Conservation (phyloP, 2,329 filamentous ascomycete genomes). For the Calycina herbarum region DNA sequence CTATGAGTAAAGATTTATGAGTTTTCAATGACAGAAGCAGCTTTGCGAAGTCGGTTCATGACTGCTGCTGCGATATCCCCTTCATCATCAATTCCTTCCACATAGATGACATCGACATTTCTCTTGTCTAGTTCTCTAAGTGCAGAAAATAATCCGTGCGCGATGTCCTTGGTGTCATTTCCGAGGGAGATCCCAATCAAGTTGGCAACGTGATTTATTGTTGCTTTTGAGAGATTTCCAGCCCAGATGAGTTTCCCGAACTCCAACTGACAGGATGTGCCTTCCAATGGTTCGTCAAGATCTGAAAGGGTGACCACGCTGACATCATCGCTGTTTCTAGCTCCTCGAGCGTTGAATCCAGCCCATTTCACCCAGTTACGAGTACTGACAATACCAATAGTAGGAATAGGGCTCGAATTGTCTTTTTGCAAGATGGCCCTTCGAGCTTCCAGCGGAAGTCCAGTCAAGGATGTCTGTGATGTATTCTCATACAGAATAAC, state of each 20-base stretch:
- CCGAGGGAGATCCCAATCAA: conserved; percentile 72
- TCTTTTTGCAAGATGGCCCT: neutral
- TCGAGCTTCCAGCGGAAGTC: conserved; percentile 16
- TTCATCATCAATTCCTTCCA: conserved; percentile 81
- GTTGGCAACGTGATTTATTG: conserved; percentile 22
- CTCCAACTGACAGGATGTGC: conserved; percentile 20
- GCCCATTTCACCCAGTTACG: conserved; percentile 39
- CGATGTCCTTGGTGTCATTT: conserved; percentile 68
- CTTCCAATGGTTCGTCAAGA: neutral
- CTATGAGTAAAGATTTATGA: neutral
- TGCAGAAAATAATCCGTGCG: conserved; percentile 83
- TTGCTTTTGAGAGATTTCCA: neutral
- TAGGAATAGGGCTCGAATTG: neutral
- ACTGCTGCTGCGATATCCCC: conserved; percentile 83
- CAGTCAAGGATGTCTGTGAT: conserved; percentile 30
- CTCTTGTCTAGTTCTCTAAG: conserved; percentile 80
- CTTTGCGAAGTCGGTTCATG: conserved; percentile 81
- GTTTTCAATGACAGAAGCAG: conserved; percentile 53
- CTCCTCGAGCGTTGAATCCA: conserved; percentile 16
- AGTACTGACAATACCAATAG: conserved; percentile 43
- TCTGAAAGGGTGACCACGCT: neutral
- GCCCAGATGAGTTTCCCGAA: conserved; percentile 19
- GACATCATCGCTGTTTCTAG: neutral
- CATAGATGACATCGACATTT: conserved; percentile 79
- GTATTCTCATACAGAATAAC: conserved; percentile 76